Base-by-base conservation (phyloP, 352 stramenopile species). In the Phytophthora vignae region DNA sequence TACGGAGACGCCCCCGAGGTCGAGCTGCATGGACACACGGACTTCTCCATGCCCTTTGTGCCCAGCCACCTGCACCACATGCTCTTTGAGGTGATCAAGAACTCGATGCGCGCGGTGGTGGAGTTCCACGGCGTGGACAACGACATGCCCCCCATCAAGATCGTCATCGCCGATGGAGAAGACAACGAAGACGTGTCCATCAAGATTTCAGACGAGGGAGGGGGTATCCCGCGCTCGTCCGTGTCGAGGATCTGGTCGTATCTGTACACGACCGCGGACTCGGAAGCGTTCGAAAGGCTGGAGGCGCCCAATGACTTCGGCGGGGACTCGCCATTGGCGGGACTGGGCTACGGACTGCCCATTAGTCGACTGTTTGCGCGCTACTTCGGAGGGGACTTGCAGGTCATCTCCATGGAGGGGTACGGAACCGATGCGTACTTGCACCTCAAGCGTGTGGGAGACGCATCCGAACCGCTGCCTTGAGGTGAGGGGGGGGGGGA, bases 391-490 rank as follows among this genome's bases (percentile, higher is more conserved):
- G 98, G 98, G 19, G 98, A 99, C 79, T 79, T 99, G 21, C 96
- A 98, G 73, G 98, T 99, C 58, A 99, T 99, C 80, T 99, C 96
- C 12, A 99, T 99, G 97, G 98, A 99, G 69, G 98, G 98, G 21
- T 99, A 99, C 76, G 98, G 98, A 49, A 99, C 98, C 0, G 98
- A 99, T 81, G 91, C 95, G n/a, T 99, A 98, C 69, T 68, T 99
- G 66, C 94, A 98, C 60, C 64, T 99, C 19, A 97, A 96, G 73
- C 90, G 93, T 56, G 89, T 98, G n/a, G 91, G 93, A 9, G 91
- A 98, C 67, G 90, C 88, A 22, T 93, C 88, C 4, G 93, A 98
- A 49, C 92, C 92, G 22, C 77, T 97, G 60, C 90, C 90, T 22
- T 95, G 81, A 81, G 25, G 36, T n/a, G 38, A 42, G 5, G 12